Conservation (phyloP, 2,329 filamentous ascomycete genomes). For the Phyllosticta ampelicida region DNA sequence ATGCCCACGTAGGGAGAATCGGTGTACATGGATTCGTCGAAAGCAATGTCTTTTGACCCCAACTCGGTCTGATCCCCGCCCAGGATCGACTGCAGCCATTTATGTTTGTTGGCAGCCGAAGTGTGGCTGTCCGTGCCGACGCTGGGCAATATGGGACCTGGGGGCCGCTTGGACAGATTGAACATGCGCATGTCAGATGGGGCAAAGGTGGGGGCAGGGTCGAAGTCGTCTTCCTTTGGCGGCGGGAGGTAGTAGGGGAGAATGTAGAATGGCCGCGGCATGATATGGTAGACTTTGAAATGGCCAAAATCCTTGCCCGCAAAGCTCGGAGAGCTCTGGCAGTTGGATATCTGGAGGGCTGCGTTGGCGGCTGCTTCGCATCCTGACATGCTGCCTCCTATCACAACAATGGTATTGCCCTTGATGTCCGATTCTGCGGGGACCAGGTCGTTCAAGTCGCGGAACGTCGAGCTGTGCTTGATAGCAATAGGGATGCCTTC, state of each 20-base stretch:
- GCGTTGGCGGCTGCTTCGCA: constrained; percentile 66
- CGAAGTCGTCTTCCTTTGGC: constrained; percentile 20
- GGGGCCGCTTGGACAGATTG: constrained; percentile 53
- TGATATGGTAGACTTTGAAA: constrained; percentile 56
- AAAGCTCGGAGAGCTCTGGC: constrained; percentile 40
- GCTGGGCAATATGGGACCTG: constrained; percentile 46
- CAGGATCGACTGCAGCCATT: constrained; percentile 33
- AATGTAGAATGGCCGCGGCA: constrained; percentile 61
- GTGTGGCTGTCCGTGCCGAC: constrained; percentile 55
- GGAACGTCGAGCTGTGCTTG: constrained; percentile 56
- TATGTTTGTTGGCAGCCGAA: constrained; percentile 44
- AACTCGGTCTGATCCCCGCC: constrained; percentile 36
- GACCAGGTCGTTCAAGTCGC: constrained; percentile 37
- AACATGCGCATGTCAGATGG: constrained; percentile 65
- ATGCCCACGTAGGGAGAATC: constrained; percentile 57
- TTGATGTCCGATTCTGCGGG: constrained; percentile 37
- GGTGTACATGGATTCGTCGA: constrained; percentile 31
- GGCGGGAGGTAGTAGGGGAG: constrained; percentile 45
- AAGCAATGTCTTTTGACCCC: constrained; percentile 26
- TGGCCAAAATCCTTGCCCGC: constrained; percentile 5
- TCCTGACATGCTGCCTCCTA: constrained; percentile 76
- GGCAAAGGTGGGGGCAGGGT: constrained; percentile 48
- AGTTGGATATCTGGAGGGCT: constrained; percentile 59
- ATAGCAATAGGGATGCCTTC: constrained; percentile 15
- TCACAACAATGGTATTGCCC: constrained; percentile 47